phyloP scores from a whole-genome alignment of 2,329 filamentous ascomycete species.

The Madurella mycetomatis region DNA sequence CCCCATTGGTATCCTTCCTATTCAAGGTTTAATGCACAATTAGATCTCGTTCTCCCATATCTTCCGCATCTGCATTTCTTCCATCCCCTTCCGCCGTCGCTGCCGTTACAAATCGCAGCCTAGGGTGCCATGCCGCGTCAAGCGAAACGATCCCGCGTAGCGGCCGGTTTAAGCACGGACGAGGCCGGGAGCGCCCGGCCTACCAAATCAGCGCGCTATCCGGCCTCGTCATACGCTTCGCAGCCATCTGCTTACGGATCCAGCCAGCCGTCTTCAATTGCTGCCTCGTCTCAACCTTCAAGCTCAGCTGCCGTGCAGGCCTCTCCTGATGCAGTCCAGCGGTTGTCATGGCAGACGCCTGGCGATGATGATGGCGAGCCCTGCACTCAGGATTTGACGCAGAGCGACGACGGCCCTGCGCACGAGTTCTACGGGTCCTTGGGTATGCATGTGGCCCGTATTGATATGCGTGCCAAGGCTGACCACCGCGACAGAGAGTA shows the following conservation, averaged over 20 bases:
- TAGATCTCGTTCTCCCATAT: no score
- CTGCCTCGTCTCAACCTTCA: not conserved
- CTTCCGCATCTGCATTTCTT: not conserved
- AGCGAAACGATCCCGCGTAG: conserved; percentile 35
- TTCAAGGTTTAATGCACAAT: no score
- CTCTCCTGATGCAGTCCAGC: not conserved
- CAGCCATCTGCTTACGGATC: conserved; percentile 7
- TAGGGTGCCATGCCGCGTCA: conserved; percentile 10
- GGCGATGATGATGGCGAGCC: conserved; percentile 31
- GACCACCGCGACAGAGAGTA: conserved; percentile 35
- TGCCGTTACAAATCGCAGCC: not conserved
- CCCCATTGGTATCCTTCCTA: no score
- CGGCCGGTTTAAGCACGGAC: conserved; percentile 39
- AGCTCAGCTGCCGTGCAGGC: not conserved
- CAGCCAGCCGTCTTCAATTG: conserved; percentile 2
- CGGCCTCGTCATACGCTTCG: conserved; percentile 1
- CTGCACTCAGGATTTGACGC: conserved; percentile 41
- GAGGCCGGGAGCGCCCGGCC: conserved; percentile 29
- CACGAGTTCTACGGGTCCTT: conserved; percentile 47
- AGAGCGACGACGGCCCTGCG: conserved; percentile 38
- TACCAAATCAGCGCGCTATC: conserved; percentile 24
- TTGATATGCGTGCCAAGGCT: not conserved
- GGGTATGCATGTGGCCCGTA: conserved; percentile 29
- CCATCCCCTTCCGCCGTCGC: not conserved
- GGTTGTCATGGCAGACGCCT: not conserved